Conservation (phyloP, 768 basidiomycete species). For the Coprinopsis strossmayeri region DNA sequence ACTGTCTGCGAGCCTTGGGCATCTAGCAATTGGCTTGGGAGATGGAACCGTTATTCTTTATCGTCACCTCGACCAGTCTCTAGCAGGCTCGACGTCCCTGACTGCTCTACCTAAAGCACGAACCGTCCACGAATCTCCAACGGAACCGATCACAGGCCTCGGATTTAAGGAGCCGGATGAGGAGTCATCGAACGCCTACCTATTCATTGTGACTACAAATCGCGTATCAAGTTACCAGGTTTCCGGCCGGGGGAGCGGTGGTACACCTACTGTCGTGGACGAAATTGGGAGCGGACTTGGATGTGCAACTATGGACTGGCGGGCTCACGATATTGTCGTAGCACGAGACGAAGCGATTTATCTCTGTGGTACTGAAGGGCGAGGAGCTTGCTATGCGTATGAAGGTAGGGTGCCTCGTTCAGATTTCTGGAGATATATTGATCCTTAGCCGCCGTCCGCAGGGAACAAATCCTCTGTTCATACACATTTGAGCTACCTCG, state of each 20-base stretch:
- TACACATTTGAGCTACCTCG: constrained; percentile 75
- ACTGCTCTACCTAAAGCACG: constrained; percentile 82
- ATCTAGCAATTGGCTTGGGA: constrained; percentile 89
- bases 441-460: too few relatives aligned
- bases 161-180: constrained; percentile 70
- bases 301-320: constrained; percentile 78
- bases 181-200: constrained; percentile 39
- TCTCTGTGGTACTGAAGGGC: constrained; percentile 71
- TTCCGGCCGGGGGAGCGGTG: constrained; percentile 64
- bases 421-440: too few relatives aligned
- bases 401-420: too few relatives aligned
- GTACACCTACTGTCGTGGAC: constrained; percentile 64
- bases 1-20: constrained; percentile 67
- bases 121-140: constrained; percentile 73
- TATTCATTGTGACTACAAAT: constrained; percentile 88
- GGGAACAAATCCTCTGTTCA: constrained; percentile 79
- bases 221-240: constrained; percentile 73
- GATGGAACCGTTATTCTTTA: constrained; percentile 92
- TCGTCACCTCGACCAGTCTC: constrained; percentile 86
- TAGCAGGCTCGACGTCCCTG: constrained; percentile 63
- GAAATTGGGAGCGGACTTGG: constrained; percentile 82
- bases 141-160: constrained; percentile 89
- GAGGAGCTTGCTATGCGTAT: constrained; percentile 85
- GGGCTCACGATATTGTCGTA: constrained; percentile 67
- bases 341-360: constrained; percentile 92